Base-by-base conservation (phyloP, 805 yeast species). In the Saturnispora mendoncae region DNA sequence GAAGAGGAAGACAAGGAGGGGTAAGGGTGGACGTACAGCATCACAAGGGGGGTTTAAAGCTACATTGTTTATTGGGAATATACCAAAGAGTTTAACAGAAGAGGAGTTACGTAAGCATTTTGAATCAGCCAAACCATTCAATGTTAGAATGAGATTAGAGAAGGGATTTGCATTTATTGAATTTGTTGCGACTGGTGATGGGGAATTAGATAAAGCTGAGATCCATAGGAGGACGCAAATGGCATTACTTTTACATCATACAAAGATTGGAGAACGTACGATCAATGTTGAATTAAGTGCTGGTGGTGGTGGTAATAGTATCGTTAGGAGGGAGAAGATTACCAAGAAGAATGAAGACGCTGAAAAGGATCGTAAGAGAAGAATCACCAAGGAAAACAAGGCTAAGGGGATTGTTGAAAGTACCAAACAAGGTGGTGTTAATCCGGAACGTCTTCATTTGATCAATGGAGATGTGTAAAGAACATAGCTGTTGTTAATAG, bases 201-300 rank as follows among this genome's bases (percentile, higher is more conserved):
- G 33, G n/a, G 74, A 68, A 38, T 15, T 40, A 14, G 38, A 40
- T 10, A 40, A 35, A 14, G 63, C 68, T 31, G 84, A 80, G 46
- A 84, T 88, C 31, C 82, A 82, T 51, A 73, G 77, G 46, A 74
- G 80, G 46, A 80, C 92, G 79, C 95, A 86, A 53, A 69, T 75
- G 35, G 97, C 97, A 0, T 68, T 92, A 51, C 68, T 81, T 48
- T 73, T 84, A 68, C 96, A 92, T 60, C 95, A 85, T 61, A 70
- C 90, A 3, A 53, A 66, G 8, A 57, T 90, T 48, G 71, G 75
- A 43, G 70, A 72, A 33, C 71, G 96, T 51, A 85, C 80, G 58
- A 88, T 92, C 55, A 92, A 92, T 56, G 97, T 92, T 27, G 98
- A 92, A 60, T 70, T 92, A 52, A 92, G 97, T 2, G 98, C 86